phyloP scores from a whole-genome alignment of 768 basidiomycete genomes.

The Pleurotus tuber-regium region DNA sequence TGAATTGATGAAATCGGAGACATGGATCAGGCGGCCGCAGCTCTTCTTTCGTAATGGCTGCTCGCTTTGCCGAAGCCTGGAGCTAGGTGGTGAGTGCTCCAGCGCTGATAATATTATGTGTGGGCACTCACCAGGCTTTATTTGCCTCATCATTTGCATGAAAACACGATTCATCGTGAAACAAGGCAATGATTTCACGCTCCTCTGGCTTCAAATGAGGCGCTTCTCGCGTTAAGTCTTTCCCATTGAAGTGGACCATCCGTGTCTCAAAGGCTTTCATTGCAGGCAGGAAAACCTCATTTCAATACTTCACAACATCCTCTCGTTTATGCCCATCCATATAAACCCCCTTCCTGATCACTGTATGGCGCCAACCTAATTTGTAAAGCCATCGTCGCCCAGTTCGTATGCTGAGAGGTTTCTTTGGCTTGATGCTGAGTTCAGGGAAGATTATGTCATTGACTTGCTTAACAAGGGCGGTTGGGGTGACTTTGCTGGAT shows the following conservation, averaged over 20 bases:
- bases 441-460: slow-evolving; percentile 28
- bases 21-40: slow-evolving; percentile 32
- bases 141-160: slow-evolving; percentile 24
- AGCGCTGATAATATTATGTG: neutral
- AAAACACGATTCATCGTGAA: slow-evolving; percentile 30
- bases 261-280: slow-evolving; percentile 23
- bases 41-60: slow-evolving; percentile 30
- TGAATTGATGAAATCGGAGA: slow-evolving; percentile 38
- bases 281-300: slow-evolving; percentile 25
- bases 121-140: slow-evolving; percentile 1
- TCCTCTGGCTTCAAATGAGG: slow-evolving; percentile 23
- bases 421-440: slow-evolving; percentile 23
- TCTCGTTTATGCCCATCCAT: slow-evolving; percentile 36
- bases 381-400: slow-evolving; percentile 36
- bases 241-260: slow-evolving; percentile 20
- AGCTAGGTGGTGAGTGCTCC: slow-evolving; percentile 17
- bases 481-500: slow-evolving; percentile 28
- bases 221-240: slow-evolving; percentile 17
- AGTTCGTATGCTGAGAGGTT: slow-evolving; percentile 26
- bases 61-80: slow-evolving; percentile 21
- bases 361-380: slow-evolving; percentile 28
- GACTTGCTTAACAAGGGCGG: slow-evolving; percentile 20
- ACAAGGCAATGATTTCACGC: slow-evolving; percentile 22
- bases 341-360: slow-evolving; percentile 31
- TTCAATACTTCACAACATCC: slow-evolving; percentile 31